A percentile compares a stretch with the other conserved stretches of the same genome.
Evolutionary conservation across 306 rosid species (phyloP).

Genomic region (Delonix regia): DNA sequence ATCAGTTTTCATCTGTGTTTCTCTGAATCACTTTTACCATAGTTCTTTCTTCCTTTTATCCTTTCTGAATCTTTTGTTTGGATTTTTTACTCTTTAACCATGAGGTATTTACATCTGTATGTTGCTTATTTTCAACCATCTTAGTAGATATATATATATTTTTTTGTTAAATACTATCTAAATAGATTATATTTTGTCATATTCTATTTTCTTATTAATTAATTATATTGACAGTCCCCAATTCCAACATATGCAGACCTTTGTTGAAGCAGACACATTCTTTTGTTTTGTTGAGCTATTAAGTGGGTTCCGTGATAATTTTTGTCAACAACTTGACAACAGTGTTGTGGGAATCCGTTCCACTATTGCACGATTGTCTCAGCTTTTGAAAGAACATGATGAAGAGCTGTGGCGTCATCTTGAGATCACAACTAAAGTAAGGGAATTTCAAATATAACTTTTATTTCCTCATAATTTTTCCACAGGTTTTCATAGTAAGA

Average conservation of each 20-base stretch:
- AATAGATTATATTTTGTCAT: not conserved
- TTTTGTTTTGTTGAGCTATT: slow-evolving; percentile 97
- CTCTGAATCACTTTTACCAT: not conserved
- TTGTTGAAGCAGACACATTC: slow-evolving; percentile 95
- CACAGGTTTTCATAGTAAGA: not conserved
- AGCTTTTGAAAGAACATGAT: slow-evolving; percentile 91
- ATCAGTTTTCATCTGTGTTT: not conserved
- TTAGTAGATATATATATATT: too few species aligned
- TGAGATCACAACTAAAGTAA: slow-evolving; percentile 93
- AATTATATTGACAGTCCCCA: slow-evolving; percentile 41
- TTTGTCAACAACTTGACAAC: slow-evolving; percentile 97
- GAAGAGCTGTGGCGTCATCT: slow-evolving; percentile 99
- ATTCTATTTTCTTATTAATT: slow-evolving; percentile 7
- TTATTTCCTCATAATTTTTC: not conserved
- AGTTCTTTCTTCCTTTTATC: not conserved
- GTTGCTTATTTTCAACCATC: not conserved
- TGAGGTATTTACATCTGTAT: not conserved
- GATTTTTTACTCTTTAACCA: not conserved
- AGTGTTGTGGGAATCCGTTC: slow-evolving; percentile 98
- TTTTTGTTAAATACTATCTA: not conserved
- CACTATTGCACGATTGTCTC: slow-evolving; percentile 87
- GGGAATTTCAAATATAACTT: slow-evolving; percentile 28
- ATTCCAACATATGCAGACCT: slow-evolving; percentile 64
- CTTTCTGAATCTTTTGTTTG: not conserved
- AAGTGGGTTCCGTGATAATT: slow-evolving; percentile 96